phyloP scores from a whole-genome alignment of 2,329 filamentous ascomycete species.

The Stachybotrys echinatus region DNA sequence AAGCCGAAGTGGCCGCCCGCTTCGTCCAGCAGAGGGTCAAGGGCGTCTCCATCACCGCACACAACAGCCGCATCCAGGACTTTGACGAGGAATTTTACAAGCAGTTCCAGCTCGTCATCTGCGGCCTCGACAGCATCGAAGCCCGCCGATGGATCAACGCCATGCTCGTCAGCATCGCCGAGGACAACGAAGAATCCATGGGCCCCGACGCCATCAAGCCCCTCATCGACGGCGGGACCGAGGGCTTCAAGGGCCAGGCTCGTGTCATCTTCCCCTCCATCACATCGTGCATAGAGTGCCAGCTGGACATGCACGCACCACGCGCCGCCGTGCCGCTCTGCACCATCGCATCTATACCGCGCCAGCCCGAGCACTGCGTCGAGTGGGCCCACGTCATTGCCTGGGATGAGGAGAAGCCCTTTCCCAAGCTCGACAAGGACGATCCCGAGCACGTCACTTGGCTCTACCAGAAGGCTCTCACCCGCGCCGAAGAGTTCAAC shows the following conservation, averaged over 20 bases:
- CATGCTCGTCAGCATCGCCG: conserved; percentile 84
- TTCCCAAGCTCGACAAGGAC: conserved; percentile 85
- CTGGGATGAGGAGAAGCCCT: conserved; percentile 83
- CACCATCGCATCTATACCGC: conserved; percentile 91
- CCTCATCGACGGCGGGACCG: conserved; percentile 91
- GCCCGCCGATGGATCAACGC: conserved; percentile 98
- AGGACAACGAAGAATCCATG: conserved; percentile 70
- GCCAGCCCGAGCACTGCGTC: conserved; percentile 95
- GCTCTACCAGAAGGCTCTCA: conserved; percentile 81
- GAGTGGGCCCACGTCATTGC: conserved; percentile 99
- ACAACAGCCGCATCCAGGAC: conserved; percentile 94
- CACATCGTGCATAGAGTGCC: conserved; percentile 95
- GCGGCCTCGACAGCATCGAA: conserved; percentile 94
- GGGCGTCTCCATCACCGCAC: conserved; percentile 87
- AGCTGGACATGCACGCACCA: conserved; percentile 98
- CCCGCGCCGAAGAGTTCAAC: conserved; percentile 79
- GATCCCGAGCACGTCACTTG: conserved; percentile 97
- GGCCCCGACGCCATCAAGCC: conserved; percentile 86
- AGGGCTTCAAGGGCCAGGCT: conserved; percentile 97
- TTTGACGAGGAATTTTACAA: conserved; percentile 95
- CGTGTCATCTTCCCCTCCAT: conserved; percentile 88
- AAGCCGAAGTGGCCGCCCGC: conserved; percentile 85
- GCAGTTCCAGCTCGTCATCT: conserved; percentile 91
- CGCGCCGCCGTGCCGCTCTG: conserved; percentile 93
- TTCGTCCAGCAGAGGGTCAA: conserved; percentile 89